These are phyloP conservation scores for Pyrenopolyporus hunteri DNA, from an alignment of 495 filamentous ascomycete species.

Conservation along the genomic window DNA sequence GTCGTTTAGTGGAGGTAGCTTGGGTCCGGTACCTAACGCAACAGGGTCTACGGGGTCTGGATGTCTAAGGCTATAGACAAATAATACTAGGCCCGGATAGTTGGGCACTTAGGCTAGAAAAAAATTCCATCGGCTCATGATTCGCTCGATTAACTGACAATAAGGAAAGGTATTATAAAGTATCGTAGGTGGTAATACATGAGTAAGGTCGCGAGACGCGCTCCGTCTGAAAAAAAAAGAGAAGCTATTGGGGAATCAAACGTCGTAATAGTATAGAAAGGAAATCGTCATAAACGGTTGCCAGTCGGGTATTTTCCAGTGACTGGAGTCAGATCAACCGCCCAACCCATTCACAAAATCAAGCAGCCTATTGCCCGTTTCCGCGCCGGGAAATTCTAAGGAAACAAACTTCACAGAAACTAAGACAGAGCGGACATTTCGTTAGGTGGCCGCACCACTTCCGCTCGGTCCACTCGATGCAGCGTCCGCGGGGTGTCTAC, in stretches of 20 bases:
- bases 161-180: conserved; percentile 7
- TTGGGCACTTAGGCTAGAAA: background rate
- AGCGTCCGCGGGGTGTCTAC: conserved; percentile 4
- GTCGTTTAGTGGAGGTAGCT: conserved; percentile 3
- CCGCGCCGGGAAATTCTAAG: background rate
- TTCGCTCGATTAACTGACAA: background rate
- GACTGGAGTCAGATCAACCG: conserved; percentile 2
- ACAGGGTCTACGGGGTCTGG: background rate
- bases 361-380: background rate
- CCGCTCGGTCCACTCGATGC: conserved; percentile 20
- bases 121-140: background rate
- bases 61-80: background rate
- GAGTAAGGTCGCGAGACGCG: conserved; percentile 19
- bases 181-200: conserved; percentile 13
- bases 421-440: background rate
- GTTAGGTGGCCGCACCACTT: conserved; percentile 19
- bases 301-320: conserved; percentile 3
- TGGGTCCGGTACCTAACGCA: background rate
- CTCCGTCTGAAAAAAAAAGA: conserved; percentile 11
- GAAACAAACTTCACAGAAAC: background rate
- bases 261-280: background rate
- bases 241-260: conserved; percentile 21
- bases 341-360: background rate
- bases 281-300: conserved; percentile 1
- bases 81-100: background rate